These are phyloP conservation scores for Botrytis porri DNA, from an alignment of 2,329 filamentous ascomycete genomes.

Conservation along the genomic window DNA sequence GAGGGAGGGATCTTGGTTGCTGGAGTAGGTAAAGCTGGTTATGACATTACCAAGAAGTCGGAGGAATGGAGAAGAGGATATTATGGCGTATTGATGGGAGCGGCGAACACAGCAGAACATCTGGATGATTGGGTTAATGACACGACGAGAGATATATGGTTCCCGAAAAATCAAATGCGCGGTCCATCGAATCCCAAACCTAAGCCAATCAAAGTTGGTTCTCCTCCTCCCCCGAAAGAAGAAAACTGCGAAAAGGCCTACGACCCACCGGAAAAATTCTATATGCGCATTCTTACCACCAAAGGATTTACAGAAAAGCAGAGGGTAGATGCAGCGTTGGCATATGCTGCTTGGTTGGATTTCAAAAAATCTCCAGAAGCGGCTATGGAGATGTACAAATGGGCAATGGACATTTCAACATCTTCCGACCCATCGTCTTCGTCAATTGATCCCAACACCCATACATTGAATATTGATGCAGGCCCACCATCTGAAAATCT, in stretches of 20 bases:
- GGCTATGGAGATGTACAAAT: constrained; percentile 69
- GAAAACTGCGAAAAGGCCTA: constrained; percentile 72
- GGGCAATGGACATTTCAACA: constrained; percentile 73
- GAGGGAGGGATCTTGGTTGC: constrained; percentile 54
- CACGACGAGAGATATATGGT: constrained; percentile 60
- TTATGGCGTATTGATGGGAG: constrained; percentile 75
- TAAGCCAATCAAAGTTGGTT: constrained; percentile 64
- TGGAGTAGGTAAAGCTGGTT: constrained; percentile 49
- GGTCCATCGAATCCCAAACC: constrained; percentile 83
- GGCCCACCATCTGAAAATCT: constrained; percentile 67
- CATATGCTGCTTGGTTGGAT: constrained; percentile 81
- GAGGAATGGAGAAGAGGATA: constrained; percentile 87
- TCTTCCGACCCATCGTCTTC: constrained; percentile 43
- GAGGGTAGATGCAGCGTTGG: constrained; percentile 75
- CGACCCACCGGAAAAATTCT: constrained; percentile 70
- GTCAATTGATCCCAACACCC: constrained; percentile 60
- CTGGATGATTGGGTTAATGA: constrained; percentile 77
- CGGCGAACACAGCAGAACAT: constrained; percentile 73
- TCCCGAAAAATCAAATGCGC: constrained; percentile 69
- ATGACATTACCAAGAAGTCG: constrained; percentile 53
- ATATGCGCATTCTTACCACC: constrained; percentile 78
- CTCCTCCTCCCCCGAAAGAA: constrained; percentile 63
- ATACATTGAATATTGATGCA: constrained; percentile 59
- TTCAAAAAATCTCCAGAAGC: constrained; percentile 66
- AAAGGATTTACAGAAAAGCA: constrained; percentile 76